Percentiles rank a stretch among this genome's conserved stretches.
These are phyloP conservation scores for Yamadazyma trypodendri DNA, from an alignment of 1,139 yeast species.

Conservation along the genomic window DNA sequence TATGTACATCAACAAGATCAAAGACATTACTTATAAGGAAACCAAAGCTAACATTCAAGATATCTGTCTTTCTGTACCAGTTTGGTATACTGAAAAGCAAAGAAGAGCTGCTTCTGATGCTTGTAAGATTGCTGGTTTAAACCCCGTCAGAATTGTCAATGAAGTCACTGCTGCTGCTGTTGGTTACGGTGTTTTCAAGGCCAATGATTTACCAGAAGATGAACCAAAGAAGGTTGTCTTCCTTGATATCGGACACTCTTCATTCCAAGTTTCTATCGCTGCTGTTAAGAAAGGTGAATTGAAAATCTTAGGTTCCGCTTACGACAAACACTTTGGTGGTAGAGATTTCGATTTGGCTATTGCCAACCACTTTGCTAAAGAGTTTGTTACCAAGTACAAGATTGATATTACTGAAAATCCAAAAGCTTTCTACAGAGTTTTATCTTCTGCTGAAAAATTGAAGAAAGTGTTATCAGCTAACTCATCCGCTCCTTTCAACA, in stretches of 20 bases:
- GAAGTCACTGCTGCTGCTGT: conserved; percentile 99
- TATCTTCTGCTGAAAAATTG: conserved; percentile 86
- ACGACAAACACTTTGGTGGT: conserved; percentile 97
- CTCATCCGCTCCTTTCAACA: conserved; percentile 89
- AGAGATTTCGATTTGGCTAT: conserved; percentile 93
- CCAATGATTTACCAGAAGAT: conserved; percentile 90
- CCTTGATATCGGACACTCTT: conserved; percentile 95
- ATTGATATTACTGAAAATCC: conserved; percentile 88
- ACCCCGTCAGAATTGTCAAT: conserved; percentile 96
- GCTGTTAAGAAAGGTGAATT: conserved; percentile 96
- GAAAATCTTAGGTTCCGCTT: conserved; percentile 87
- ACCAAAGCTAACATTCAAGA: conserved; percentile 80
- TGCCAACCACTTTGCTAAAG: conserved; percentile 92
- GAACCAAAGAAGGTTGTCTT: conserved; percentile 88
- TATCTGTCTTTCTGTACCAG: conserved; percentile 93
- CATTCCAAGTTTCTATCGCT: conserved; percentile 87
- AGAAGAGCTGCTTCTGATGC: conserved; percentile 97
- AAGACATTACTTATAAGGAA: conserved; percentile 76
- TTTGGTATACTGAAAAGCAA: conserved; percentile 95
- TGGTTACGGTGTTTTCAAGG: conserved; percentile 98
- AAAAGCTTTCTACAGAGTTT: conserved; percentile 92
- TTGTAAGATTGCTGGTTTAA: conserved; percentile 91
- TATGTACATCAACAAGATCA: conserved; percentile 90
- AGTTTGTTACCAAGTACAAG: conserved; percentile 88
- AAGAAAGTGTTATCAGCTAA: conserved; percentile 97